Evolutionary conservation across 2,329 filamentous ascomycete genomes (phyloP).

Genomic region (Exophiala alcalophila): DNA sequence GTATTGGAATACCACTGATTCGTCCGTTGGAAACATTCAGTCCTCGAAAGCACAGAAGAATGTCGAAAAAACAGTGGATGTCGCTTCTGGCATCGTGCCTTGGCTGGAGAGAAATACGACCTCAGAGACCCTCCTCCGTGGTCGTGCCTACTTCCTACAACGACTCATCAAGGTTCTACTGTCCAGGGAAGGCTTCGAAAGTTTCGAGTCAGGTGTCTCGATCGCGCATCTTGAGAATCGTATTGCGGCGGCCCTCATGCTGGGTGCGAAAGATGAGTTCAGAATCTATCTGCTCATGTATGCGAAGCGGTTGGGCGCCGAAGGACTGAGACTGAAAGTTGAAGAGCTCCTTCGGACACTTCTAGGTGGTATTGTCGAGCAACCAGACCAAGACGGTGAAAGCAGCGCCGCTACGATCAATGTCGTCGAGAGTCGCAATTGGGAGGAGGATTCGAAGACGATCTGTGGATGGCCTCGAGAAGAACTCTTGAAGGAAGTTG

Average conservation of each 20-base stretch:
- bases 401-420: slow-evolving; percentile 45
- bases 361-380: slow-evolving; percentile 64
- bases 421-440: slow-evolving; percentile 53
- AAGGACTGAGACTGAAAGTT: slow-evolving; percentile 81
- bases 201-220: slow-evolving; percentile 84
- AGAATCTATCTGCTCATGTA: slow-evolving; percentile 97
- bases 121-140: slow-evolving; percentile 84
- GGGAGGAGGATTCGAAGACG: slow-evolving; percentile 65
- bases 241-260: slow-evolving; percentile 79
- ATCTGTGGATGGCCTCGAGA: slow-evolving; percentile 89
- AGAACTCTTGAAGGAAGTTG: slow-evolving; percentile 83
- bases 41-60: slow-evolving; percentile 60
- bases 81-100: slow-evolving; percentile 90
- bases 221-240: slow-evolving; percentile 95
- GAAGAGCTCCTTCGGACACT: slow-evolving; percentile 85
- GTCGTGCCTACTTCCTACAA: slow-evolving; percentile 85
- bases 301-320: slow-evolving; percentile 87
- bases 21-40: slow-evolving; percentile 73
- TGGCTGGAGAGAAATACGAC: slow-evolving; percentile 93
- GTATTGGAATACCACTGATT: slow-evolving; percentile 98
- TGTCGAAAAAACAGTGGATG: slow-evolving; percentile 53
- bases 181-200: slow-evolving; percentile 85
- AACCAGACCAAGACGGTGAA: slow-evolving; percentile 50
- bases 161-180: slow-evolving; percentile 85
- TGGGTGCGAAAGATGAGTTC: slow-evolving; percentile 89